phyloP scores from a whole-genome alignment of 169 alveolate genomes.

The Plasmodium chabaudi region DNA sequence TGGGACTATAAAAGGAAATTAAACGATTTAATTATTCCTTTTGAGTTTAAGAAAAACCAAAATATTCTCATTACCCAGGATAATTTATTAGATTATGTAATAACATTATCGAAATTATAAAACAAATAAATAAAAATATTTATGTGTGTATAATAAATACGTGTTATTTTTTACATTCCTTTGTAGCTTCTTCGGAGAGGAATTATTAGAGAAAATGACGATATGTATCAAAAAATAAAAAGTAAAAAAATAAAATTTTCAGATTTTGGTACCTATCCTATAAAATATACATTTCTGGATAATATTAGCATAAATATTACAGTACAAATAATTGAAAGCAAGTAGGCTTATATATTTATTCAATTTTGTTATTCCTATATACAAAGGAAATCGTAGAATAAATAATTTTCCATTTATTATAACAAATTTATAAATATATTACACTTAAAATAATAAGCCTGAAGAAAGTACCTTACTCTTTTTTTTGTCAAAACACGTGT shows the following conservation, averaged over 20 bases:
- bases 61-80: conserved; percentile 61
- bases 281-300: conserved; percentile 64
- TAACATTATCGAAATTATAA: neutral
- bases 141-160: neutral
- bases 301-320: conserved; percentile 37
- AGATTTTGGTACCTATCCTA: conserved; percentile 59
- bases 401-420: no score
- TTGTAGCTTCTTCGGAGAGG: conserved; percentile 62
- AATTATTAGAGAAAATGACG: conserved; percentile 70
- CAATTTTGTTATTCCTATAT: no score
- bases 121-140: neutral
- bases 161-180: neutral
- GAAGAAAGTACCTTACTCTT: no score
- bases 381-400: no score
- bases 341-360: neutral
- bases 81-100: conserved; percentile 60
- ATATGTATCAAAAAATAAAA: conserved; percentile 65
- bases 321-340: conserved; percentile 31
- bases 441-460: no score
- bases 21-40: conserved; percentile 40
- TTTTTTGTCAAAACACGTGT: no score
- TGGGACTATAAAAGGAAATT: conserved; percentile 49
- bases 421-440: no score
- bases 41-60: conserved; percentile 36
- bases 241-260: conserved; percentile 55